Conservation (phyloP, 73 alveolate genomes). For the Paramecium primaurelia region DNA sequence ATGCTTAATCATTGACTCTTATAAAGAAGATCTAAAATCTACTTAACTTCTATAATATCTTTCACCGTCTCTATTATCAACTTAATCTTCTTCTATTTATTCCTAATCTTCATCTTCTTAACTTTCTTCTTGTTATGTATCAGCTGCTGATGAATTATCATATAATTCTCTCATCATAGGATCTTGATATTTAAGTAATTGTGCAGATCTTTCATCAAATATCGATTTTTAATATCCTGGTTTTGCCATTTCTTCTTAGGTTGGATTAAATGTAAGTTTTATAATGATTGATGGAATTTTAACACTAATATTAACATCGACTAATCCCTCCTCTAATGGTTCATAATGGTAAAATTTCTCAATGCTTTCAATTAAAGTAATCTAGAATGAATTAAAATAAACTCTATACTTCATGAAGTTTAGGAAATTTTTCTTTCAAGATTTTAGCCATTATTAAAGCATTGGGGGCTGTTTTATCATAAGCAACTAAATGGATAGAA, state of each 20-base stretch:
- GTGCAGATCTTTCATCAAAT: background rate
- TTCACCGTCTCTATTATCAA: background rate
- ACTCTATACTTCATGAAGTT: background rate
- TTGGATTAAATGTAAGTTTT: background rate
- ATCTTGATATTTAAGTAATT: background rate
- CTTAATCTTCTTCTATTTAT: background rate
- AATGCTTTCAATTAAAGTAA: background rate
- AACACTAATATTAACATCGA: background rate
- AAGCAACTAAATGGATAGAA: background rate
- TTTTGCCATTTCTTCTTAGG: background rate
- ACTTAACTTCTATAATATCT: background rate
- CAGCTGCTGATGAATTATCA: background rate
- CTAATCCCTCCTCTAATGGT: constrained; percentile 10
- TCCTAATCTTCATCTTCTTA: background rate
- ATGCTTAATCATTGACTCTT: background rate
- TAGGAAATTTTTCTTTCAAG: background rate
- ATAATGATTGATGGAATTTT: background rate
- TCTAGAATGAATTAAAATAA: background rate
- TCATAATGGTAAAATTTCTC: background rate
- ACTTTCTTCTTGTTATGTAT: background rate
- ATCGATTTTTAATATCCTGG: background rate
- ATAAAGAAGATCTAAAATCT: background rate
- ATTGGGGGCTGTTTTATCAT: background rate
- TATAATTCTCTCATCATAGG: background rate
- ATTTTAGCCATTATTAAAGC: background rate